phyloP scores from a whole-genome alignment of 352 stramenopile genomes.

The Salisapilia sapeloensis region DNA sequence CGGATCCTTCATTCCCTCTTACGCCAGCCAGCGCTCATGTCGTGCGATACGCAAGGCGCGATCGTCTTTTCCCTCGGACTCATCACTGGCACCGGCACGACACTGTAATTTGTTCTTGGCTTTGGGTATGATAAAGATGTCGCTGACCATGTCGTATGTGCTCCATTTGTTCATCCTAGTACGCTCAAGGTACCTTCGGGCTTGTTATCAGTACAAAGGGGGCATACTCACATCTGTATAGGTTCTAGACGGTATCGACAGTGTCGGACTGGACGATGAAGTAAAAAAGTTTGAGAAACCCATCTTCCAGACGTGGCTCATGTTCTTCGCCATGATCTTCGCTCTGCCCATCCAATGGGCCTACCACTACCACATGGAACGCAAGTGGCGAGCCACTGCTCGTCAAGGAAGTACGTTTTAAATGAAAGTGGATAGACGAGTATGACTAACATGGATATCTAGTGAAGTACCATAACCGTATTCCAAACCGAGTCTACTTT shows the following conservation, averaged over 20 bases:
- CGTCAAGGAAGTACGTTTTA: constrained; percentile 39
- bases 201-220: background rate
- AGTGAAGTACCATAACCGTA: constrained; percentile 64
- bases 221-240: constrained; percentile 12
- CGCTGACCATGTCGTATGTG: background rate
- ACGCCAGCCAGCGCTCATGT: too few relatives aligned
- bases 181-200: constrained; percentile 34
- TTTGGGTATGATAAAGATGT: background rate
- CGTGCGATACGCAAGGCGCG: constrained; percentile 56
- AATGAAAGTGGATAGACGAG: constrained; percentile 1
- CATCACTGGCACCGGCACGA: constrained; percentile 71
- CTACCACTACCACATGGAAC: constrained; percentile 67
- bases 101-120: constrained; percentile 28
- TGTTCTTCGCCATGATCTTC: constrained; percentile 93
- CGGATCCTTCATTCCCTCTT: too few relatives aligned
- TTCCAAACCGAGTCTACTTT: constrained; percentile 87
- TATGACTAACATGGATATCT: constrained; percentile 1
- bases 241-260: constrained; percentile 87
- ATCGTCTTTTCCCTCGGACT: constrained; percentile 67
- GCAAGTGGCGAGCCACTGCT: constrained; percentile 33
- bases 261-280: constrained; percentile 71
- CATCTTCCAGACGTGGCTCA: constrained; percentile 93
- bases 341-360: constrained; percentile 85
- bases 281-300: constrained; percentile 89
- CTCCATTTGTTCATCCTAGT: too few relatives aligned